Evolutionary conservation across 2,329 filamentous ascomycete genomes (phyloP).

Genomic region (Trichoderma guizhouense): DNA sequence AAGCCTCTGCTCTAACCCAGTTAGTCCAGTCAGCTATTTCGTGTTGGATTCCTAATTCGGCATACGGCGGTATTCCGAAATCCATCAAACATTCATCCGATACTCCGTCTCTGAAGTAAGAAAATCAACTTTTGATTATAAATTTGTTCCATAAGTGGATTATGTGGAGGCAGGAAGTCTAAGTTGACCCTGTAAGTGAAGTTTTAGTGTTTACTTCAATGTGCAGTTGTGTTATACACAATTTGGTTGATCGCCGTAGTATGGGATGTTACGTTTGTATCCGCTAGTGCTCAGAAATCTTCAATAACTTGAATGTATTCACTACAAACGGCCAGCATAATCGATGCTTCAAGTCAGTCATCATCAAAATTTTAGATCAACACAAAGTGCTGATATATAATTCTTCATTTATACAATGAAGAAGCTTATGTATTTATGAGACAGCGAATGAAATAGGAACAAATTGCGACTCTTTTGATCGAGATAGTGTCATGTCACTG

Average conservation of each 20-base stretch:
- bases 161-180: background rate
- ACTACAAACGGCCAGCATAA: background rate
- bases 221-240: background rate
- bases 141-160: background rate
- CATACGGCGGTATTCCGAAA: background rate
- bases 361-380: background rate
- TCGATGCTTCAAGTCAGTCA: background rate
- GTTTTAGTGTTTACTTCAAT: background rate
- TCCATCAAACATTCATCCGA: background rate
- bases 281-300: background rate
- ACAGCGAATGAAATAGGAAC: accelerated
- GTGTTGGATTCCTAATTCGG: background rate
- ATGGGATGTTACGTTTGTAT: background rate
- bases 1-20: background rate
- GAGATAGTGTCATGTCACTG: background rate
- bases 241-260: background rate
- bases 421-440: accelerated
- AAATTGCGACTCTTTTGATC: background rate
- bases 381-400: accelerated
- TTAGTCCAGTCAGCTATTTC: background rate
- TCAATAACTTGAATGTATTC: background rate
- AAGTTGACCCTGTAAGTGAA: background rate
- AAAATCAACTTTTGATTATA: background rate
- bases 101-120: background rate
- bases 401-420: background rate